Percentiles rank a stretch among this genome's conserved stretches.
Evolutionary conservation across 352 stramenopile species (phyloP).

Genomic region (Phytophthora pini): DNA sequence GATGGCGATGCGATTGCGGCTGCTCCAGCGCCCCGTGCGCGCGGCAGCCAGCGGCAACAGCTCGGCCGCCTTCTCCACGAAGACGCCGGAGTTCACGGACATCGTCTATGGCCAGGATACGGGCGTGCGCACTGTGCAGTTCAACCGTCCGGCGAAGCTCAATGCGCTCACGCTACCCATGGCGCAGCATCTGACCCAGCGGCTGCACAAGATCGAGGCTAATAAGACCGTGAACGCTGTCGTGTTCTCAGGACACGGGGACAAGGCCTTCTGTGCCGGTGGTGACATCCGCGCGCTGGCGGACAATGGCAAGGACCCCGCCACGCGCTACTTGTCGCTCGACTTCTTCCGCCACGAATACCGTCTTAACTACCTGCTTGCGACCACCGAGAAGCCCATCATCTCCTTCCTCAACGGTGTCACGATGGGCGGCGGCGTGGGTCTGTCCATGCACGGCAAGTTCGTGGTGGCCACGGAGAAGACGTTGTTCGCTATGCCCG

Average conservation of each 20-base stretch:
- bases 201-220: slow-evolving; percentile 80
- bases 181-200: slow-evolving; percentile 90
- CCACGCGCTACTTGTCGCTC: slow-evolving; percentile 70
- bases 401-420: slow-evolving; percentile 98
- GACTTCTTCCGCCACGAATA: slow-evolving; percentile 98
- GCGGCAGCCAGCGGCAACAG: neutral
- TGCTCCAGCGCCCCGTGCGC: slow-evolving; percentile 66
- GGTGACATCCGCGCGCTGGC: slow-evolving; percentile 95
- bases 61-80: slow-evolving; percentile 39
- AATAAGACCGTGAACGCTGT: slow-evolving; percentile 85
- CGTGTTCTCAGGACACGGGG: slow-evolving; percentile 82
- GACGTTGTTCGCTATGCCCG: slow-evolving; percentile 98
- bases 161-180: slow-evolving; percentile 94
- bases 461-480: slow-evolving; percentile 97
- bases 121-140: slow-evolving; percentile 81
- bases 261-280: slow-evolving; percentile 95
- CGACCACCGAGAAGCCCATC: slow-evolving; percentile 84
- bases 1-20: slow-evolving; percentile 57
- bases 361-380: slow-evolving; percentile 92
- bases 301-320: slow-evolving; percentile 76
- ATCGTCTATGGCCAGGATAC: slow-evolving; percentile 84
- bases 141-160: slow-evolving; percentile 92
- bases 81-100: slow-evolving; percentile 61
- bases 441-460: slow-evolving; percentile 96
- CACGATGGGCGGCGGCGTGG: slow-evolving; percentile 98